Evolutionary conservation across 2,329 filamentous ascomycete species (phyloP).

Genomic region (Cercospora sesami): DNA sequence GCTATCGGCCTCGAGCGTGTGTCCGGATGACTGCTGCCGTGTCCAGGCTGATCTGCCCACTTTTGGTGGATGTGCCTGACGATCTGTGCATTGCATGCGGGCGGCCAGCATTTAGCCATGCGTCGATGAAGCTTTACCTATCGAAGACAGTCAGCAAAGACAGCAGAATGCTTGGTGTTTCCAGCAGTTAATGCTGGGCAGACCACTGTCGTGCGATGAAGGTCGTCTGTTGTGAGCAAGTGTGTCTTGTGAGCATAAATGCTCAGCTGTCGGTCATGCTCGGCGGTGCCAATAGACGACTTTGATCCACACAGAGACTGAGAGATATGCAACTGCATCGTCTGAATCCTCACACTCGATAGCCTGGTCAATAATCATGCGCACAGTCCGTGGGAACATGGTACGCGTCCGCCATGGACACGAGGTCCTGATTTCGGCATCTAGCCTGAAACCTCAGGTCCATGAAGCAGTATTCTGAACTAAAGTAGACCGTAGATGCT

Average conservation of each 20-base stretch:
- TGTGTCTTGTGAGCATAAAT: background rate
- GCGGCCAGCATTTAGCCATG: background rate
- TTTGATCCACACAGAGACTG: background rate
- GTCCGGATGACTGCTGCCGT: background rate
- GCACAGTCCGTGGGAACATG: background rate
- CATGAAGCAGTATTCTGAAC: background rate
- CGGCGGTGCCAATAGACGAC: background rate
- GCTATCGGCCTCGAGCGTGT: slow-evolving; percentile 3
- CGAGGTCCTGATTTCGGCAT: background rate
- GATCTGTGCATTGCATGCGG: slow-evolving; percentile 11
- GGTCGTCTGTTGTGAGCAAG: background rate
- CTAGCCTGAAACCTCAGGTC: background rate
- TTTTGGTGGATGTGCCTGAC: slow-evolving; percentile 18
- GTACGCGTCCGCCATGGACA: background rate
- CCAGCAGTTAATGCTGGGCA: background rate
- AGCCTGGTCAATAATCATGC: background rate
- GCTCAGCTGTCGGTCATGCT: background rate
- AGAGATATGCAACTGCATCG: background rate
- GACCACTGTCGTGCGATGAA: background rate
- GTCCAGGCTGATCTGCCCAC: background rate
- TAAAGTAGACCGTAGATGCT: background rate
- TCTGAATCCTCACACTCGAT: background rate
- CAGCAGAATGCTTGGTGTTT: background rate
- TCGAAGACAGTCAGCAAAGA: background rate
- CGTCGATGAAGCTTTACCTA: background rate